These are phyloP conservation scores for Leptographium radiaticola DNA, from an alignment of 2,329 filamentous ascomycete genomes.

Conservation along the genomic window DNA sequence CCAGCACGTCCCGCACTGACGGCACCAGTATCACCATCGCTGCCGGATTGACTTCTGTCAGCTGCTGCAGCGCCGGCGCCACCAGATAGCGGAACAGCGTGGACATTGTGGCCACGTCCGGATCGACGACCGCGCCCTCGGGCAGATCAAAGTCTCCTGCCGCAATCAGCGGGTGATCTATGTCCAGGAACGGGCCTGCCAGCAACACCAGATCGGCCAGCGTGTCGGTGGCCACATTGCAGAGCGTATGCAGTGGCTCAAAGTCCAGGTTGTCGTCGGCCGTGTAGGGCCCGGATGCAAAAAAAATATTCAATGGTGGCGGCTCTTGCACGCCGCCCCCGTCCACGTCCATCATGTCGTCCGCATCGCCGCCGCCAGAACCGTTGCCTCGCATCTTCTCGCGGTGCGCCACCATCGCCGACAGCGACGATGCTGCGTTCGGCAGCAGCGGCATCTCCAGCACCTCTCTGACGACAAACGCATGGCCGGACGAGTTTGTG, in stretches of 20 bases:
- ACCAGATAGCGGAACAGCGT: conserved; percentile 77
- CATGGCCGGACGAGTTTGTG: conserved; percentile 72
- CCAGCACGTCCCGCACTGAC: conserved; percentile 68
- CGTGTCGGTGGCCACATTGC: conserved; percentile 59
- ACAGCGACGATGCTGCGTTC: conserved; percentile 56
- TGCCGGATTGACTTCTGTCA: conserved; percentile 56
- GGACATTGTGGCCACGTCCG: conserved; percentile 65
- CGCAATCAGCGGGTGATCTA: conserved; percentile 79
- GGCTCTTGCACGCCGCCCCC: conserved; percentile 23
- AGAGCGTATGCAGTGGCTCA: conserved; percentile 71
- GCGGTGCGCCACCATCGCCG: conserved; percentile 53
- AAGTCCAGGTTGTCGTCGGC: conserved; percentile 87
- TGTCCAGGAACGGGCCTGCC: conserved; percentile 77
- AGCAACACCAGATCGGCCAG: conserved; percentile 71
- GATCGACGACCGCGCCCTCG: conserved; percentile 50
- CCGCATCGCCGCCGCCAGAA: neutral
- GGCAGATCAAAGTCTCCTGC: conserved; percentile 67
- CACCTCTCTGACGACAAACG: conserved; percentile 69
- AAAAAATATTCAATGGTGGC: conserved; percentile 60
- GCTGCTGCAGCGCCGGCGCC: conserved; percentile 56
- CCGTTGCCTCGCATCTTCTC: conserved; percentile 53
- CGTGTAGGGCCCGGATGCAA: conserved; percentile 81
- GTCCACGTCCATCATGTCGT: conserved; percentile 47
- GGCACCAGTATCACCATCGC: conserved; percentile 76
- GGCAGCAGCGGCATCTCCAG: conserved; percentile 63